phyloP scores from a whole-genome alignment of 179 eudicot genomes.

The Corrigiola litoralis region DNA sequence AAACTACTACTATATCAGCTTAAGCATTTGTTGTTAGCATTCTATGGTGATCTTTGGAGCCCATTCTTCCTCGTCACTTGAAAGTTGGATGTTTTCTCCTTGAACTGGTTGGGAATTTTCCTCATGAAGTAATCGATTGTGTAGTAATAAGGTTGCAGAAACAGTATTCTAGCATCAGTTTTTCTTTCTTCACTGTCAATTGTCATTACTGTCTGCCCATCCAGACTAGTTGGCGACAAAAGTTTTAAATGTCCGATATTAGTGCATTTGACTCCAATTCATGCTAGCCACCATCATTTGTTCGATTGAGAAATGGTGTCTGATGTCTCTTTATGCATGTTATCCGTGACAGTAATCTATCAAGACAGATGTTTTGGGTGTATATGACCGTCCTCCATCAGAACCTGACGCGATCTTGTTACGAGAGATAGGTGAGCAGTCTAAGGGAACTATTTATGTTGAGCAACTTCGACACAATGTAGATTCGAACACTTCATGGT shows the following conservation, averaged over 20 bases:
- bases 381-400: constrained; percentile 91
- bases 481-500: not conserved
- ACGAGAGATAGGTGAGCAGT: constrained; percentile 73
- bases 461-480: not conserved
- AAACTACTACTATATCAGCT: not conserved
- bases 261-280: not conserved
- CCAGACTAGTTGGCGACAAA: too few relatives aligned
- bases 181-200: too few relatives aligned
- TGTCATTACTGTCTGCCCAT: too few relatives aligned
- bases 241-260: too few relatives aligned
- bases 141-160: not conserved
- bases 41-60: not conserved
- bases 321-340: constrained; percentile 1
- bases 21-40: not conserved
- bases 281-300: not conserved
- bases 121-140: too few relatives aligned
- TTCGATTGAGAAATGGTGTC: not conserved
- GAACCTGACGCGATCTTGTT: constrained; percentile 79
- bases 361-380: constrained; percentile 94
- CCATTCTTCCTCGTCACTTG: not conserved
- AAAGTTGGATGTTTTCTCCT: not conserved
- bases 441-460: not conserved
- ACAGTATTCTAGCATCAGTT: too few relatives aligned
- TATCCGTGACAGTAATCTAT: constrained; percentile 37
- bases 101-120: too few relatives aligned